Evolutionary conservation across 179 eudicot species (phyloP), one percentile per base, ranked within the genome.

Genomic region (Beta macrorhiza): DNA sequence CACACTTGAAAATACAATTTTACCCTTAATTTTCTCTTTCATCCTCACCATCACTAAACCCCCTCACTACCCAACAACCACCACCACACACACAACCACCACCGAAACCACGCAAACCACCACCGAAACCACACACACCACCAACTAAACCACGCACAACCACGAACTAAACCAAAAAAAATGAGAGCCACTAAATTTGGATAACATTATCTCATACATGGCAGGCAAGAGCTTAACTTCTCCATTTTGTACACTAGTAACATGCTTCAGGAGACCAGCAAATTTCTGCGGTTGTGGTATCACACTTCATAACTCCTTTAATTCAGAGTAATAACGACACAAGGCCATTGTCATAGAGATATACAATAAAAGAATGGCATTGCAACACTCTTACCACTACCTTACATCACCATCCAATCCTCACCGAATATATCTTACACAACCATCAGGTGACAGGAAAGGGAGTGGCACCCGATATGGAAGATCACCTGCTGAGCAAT

Each of bases 401-500:
- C 72, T 29, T 22, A 81, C 80, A 20, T 49, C 74, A 73, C 51
- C 73, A 49, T 79, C 79, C 32, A 77, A 67, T 78, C 83, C 42
- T 19, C 20, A 7, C 68, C 83, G 75, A 73, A 84, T 63, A 76
- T 71, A 71, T 72, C 74, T 89, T 84, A 82, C 79, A 53, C 96
- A 82, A 74, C 82, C 87, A 10, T 77, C 98, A 53, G 79, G 85
- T 63, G 89, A 89, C 84, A 76, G 76, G 73, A 86, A 87, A 69
- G 88, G 84, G 64, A 67, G 45, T 14, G 75, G 65, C 59, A 68
- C 67, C 22, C 80, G 19, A 2, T 65, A 58, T 15, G 69, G 74
- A 17, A 80, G 64, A 76, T 71, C 89, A 20, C 95, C 92, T 10
- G 90, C 93, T 5, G 91, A 89, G 52, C 95, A 91, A 80, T 90